phyloP scores from a whole-genome alignment of 2,329 filamentous ascomycete species.

The Xylariaceae sp. region DNA sequence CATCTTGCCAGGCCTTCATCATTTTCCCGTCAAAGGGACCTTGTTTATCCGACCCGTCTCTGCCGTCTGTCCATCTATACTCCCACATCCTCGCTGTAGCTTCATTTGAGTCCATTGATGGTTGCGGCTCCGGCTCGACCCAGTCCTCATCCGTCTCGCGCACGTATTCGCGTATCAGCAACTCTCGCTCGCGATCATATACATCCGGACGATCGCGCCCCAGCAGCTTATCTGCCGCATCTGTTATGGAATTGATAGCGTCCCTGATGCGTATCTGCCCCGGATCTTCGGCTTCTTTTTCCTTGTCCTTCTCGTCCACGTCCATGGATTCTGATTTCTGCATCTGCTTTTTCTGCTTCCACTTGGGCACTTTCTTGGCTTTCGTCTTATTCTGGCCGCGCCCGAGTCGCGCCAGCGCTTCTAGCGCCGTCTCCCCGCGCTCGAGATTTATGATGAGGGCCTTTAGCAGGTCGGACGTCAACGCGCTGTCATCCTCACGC shows the following conservation, averaged over 20 bases:
- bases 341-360: slow-evolving; percentile 74
- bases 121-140: slow-evolving; percentile 54
- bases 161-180: slow-evolving; percentile 80
- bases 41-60: slow-evolving; percentile 78
- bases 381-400: slow-evolving; percentile 67
- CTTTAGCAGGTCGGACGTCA: slow-evolving; percentile 75
- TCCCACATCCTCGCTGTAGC: slow-evolving; percentile 70
- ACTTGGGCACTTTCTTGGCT: slow-evolving; percentile 57
- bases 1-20: slow-evolving; percentile 90
- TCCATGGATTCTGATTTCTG: slow-evolving; percentile 70
- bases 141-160: slow-evolving; percentile 88
- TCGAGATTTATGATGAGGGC: slow-evolving; percentile 76
- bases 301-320: slow-evolving; percentile 67
- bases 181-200: slow-evolving; percentile 86
- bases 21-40: slow-evolving; percentile 84
- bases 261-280: slow-evolving; percentile 73
- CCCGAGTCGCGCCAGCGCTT: slow-evolving; percentile 83
- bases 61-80: slow-evolving; percentile 88
- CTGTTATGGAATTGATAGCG: slow-evolving; percentile 82
- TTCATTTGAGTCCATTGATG: slow-evolving; percentile 30
- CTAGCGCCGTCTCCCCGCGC: slow-evolving; percentile 82
- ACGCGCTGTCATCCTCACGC: slow-evolving; percentile 74
- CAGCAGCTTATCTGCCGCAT: slow-evolving; percentile 85
- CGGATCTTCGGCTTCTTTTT: slow-evolving; percentile 64
- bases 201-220: slow-evolving; percentile 85